Conservation (phyloP, 2,329 filamentous ascomycete genomes). For the Xylaria sp. region DNA sequence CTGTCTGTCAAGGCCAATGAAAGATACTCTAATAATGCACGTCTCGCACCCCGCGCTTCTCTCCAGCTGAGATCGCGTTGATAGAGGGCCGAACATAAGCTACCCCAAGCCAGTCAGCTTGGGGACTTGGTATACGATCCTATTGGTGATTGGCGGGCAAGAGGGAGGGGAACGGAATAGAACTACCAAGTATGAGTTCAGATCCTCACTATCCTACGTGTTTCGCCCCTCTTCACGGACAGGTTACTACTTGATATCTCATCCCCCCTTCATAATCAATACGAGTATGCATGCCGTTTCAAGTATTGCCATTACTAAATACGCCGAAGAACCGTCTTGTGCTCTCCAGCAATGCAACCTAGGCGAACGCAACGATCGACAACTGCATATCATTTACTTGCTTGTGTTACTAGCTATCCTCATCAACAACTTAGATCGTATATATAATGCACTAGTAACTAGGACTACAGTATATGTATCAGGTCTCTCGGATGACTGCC, state of each 20-base stretch:
- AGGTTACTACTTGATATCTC: slow-evolving; percentile 21
- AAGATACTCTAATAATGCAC: slow-evolving; percentile 16
- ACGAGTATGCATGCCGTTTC: slow-evolving; percentile 18
- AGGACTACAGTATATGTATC: neutral
- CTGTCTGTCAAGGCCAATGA: slow-evolving; percentile 6
- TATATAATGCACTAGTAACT: neutral
- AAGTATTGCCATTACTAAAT: neutral
- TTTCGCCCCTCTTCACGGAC: neutral
- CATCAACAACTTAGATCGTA: neutral
- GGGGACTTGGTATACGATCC: slow-evolving; percentile 14
- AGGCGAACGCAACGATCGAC: slow-evolving; percentile 20
- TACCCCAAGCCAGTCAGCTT: slow-evolving; percentile 15
- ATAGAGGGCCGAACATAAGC: neutral
- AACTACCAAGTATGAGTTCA: slow-evolving; percentile 5
- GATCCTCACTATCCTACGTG: slow-evolving; percentile 6
- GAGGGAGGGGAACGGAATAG: neutral
- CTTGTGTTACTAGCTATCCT: neutral
- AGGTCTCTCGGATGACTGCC: slow-evolving; percentile 14
- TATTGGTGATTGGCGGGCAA: slow-evolving; percentile 7
- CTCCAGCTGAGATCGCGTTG: slow-evolving; percentile 10
- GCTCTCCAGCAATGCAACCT: slow-evolving; percentile 11
- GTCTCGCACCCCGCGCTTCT: slow-evolving; percentile 17
- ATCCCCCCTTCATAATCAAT: slow-evolving; percentile 22
- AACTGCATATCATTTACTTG: slow-evolving; percentile 6
- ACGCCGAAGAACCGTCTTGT: slow-evolving; percentile 15